These are phyloP conservation scores for Zanthoxylum bungeanum DNA, from an alignment of 345 rosid species.

Conservation along the genomic window DNA sequence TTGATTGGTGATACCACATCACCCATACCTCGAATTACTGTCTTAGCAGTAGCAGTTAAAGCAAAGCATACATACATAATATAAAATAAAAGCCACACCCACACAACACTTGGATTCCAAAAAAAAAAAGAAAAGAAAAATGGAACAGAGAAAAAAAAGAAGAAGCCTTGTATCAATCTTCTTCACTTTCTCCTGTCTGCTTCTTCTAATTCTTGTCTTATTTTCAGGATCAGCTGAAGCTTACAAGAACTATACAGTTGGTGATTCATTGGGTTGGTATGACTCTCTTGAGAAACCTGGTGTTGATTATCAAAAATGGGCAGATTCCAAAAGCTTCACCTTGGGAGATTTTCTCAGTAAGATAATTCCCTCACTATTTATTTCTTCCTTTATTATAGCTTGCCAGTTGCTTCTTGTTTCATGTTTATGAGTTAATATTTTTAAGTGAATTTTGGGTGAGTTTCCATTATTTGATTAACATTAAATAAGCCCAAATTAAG, in stretches of 20 bases:
- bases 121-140: conserved; percentile 9
- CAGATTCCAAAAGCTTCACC: conserved; percentile 59
- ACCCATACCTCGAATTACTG: no score
- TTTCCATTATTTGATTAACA: no score
- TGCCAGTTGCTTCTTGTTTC: not conserved
- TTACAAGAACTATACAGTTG: conserved; percentile 89
- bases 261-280: conserved; percentile 78
- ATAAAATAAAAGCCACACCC: not conserved
- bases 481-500: not conserved
- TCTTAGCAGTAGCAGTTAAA: no score
- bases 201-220: conserved; percentile 5
- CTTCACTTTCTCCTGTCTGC: conserved; percentile 10
- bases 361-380: not conserved
- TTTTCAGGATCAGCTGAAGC: conserved; percentile 40
- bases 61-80: no score
- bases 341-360: conserved; percentile 95
- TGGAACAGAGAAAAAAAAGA: conserved; percentile 17
- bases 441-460: not conserved
- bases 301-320: conserved; percentile 84
- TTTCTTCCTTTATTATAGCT: not conserved
- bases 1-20: no score
- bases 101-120: no score
- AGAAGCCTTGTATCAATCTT: not conserved
- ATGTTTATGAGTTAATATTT: not conserved
- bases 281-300: conserved; percentile 46